A percentile compares a stretch with the other conserved stretches of the same genome.
Conservation (phyloP, 768 basidiomycete genomes). For the Collybia nuda region DNA sequence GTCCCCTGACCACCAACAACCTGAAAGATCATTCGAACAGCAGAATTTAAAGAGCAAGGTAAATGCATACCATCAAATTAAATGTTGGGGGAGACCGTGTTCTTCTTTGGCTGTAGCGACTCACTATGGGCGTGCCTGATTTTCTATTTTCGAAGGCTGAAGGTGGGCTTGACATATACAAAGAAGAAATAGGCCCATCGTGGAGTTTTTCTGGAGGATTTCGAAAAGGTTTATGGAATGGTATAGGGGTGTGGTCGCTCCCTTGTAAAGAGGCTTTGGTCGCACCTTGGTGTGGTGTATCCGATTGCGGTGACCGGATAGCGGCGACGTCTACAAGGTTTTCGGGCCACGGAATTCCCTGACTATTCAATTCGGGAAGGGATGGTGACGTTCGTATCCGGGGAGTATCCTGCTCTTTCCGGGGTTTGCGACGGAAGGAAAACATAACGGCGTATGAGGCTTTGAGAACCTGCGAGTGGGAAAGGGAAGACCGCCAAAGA, state of each 20-base stretch:
- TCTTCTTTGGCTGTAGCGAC: constrained; percentile 63
- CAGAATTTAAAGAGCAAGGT: constrained; percentile 3
- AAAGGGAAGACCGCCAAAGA: constrained; percentile 15
- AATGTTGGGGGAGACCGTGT: constrained; percentile 72
- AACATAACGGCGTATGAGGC: constrained; percentile 51
- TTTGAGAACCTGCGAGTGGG: constrained; percentile 16
- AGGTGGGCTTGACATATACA: constrained; percentile 67
- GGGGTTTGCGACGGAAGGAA: constrained; percentile 71
- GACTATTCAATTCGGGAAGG: constrained; percentile 72
- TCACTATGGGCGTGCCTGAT: constrained; percentile 34
- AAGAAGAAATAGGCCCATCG: constrained; percentile 60
- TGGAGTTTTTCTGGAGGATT: constrained; percentile 43
- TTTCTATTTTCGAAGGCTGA: constrained; percentile 63
- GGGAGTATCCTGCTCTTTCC: constrained; percentile 44
- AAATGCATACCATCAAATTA: constrained; percentile 72
- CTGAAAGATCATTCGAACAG: constrained; percentile 35
- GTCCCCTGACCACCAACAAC: constrained; percentile 80
- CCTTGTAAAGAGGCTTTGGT: constrained; percentile 65
- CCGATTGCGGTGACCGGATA: constrained; percentile 45
- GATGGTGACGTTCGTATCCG: constrained; percentile 75
- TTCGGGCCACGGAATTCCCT: constrained; percentile 84
- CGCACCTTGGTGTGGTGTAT: constrained; percentile 59
- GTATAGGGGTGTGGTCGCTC: constrained; percentile 52
- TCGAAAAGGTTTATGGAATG: constrained; percentile 86
- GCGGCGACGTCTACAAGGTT: constrained; percentile 73